These are phyloP conservation scores for Candida peoriensis DNA, from an alignment of 805 yeast genomes.

Conservation along the genomic window DNA sequence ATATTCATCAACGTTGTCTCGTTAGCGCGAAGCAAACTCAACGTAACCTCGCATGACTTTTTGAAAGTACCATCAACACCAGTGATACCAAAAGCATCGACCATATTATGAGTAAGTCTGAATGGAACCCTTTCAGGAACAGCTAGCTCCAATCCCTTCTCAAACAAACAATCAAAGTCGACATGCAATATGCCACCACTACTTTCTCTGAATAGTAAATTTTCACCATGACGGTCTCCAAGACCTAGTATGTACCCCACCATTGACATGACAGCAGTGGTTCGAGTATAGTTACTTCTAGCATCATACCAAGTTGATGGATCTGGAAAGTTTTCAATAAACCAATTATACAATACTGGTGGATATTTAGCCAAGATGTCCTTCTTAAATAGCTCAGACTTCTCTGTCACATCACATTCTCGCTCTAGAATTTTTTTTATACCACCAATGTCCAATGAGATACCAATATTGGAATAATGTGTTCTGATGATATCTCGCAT, in stretches of 20 bases:
- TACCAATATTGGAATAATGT: constrained; percentile 37
- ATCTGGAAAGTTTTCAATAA: constrained; percentile 81
- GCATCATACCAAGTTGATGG: constrained; percentile 85
- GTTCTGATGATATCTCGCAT: constrained; percentile 54
- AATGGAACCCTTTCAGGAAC: constrained; percentile 96
- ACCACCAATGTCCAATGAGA: constrained; percentile 24
- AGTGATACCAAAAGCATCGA: constrained; percentile 83
- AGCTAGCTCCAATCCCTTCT: constrained; percentile 64
- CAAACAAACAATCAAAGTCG: constrained; percentile 95
- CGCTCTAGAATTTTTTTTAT: constrained; percentile 24
- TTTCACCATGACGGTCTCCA: constrained; percentile 97
- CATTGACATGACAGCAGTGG: constrained; percentile 95
- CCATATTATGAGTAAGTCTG: constrained; percentile 80
- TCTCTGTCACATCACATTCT: constrained; percentile 26
- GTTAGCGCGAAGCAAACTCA: constrained; percentile 63
- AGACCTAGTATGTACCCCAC: constrained; percentile 91
- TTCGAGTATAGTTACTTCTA: constrained; percentile 66
- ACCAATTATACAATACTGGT: constrained; percentile 85
- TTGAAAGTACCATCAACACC: constrained; percentile 91
- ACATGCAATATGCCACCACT: constrained; percentile 86
- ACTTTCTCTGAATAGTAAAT: constrained; percentile 65
- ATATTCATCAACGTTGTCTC: constrained; percentile 86
- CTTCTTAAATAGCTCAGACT: constrained; percentile 31
- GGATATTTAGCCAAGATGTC: constrained; percentile 34
- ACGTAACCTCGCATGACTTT: constrained; percentile 78